These are phyloP conservation scores for Penicillium sp. DNA, from an alignment of 2,329 filamentous ascomycete genomes.

Conservation along the genomic window DNA sequence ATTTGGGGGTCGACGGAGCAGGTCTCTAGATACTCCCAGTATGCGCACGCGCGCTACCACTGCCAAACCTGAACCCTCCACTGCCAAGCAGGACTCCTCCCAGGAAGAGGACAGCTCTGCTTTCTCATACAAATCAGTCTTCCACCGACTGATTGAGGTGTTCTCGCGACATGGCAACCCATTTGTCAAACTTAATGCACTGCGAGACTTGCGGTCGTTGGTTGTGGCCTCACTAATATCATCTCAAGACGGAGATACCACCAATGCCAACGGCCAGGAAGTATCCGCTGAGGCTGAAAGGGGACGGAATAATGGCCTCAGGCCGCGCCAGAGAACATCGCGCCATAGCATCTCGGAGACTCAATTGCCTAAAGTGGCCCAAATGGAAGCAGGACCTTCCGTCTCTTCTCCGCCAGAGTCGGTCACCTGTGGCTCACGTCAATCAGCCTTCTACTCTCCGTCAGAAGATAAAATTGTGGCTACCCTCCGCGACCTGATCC, in stretches of 20 bases:
- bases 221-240: slow-evolving; percentile 72
- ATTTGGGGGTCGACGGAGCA: slow-evolving; percentile 32
- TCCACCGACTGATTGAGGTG: slow-evolving; percentile 75
- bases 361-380: slow-evolving; percentile 10
- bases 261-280: not conserved
- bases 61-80: slow-evolving; percentile 9
- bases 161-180: slow-evolving; percentile 91
- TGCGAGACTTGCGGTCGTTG: slow-evolving; percentile 80
- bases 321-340: slow-evolving; percentile 14
- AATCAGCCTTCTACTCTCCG: slow-evolving; percentile 52
- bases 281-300: not conserved
- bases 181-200: slow-evolving; percentile 76
- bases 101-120: slow-evolving; percentile 33
- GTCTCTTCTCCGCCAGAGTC: slow-evolving; percentile 30
- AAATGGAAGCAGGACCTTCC: slow-evolving; percentile 20
- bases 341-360: slow-evolving; percentile 37
- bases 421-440: slow-evolving; percentile 32
- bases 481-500: slow-evolving; percentile 67
- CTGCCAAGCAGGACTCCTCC: slow-evolving; percentile 18
- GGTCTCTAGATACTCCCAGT: slow-evolving; percentile 32
- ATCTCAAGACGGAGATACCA: slow-evolving; percentile 43
- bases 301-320: not conserved
- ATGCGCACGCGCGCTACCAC: slow-evolving; percentile 1
- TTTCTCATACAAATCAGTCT: slow-evolving; percentile 80
- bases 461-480: slow-evolving; percentile 64